Conservation (phyloP, 352 stramenopile species). For the Phytophthora uliginosa region DNA sequence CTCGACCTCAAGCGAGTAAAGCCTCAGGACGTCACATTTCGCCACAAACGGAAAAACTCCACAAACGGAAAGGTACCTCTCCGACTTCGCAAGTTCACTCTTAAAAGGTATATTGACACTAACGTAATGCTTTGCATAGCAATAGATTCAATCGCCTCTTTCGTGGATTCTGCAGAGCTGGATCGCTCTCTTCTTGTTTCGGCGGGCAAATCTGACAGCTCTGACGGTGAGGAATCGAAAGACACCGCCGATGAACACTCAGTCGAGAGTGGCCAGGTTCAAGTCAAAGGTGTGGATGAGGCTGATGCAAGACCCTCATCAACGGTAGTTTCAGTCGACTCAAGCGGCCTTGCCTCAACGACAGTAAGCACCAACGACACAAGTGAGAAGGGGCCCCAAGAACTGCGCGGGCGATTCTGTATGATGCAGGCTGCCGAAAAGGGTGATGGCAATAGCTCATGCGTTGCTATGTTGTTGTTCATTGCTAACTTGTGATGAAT, state of each 20-base stretch:
- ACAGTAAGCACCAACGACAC: background rate
- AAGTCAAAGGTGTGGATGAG: background rate
- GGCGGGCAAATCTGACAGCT: slow-evolving; percentile 3
- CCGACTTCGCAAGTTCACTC: background rate
- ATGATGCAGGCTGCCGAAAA: slow-evolving; percentile 45
- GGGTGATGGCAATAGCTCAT: slow-evolving; percentile 24
- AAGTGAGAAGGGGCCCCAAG: slow-evolving; percentile 11
- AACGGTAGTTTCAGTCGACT: background rate
- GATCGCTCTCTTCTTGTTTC: slow-evolving; percentile 4
- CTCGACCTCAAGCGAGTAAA: background rate
- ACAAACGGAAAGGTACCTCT: background rate
- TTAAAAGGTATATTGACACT: background rate
- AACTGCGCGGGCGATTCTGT: slow-evolving; percentile 31
- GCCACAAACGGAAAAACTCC: background rate
- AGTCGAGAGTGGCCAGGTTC: background rate
- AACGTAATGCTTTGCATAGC: background rate
- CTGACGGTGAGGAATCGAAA: slow-evolving; percentile 13
- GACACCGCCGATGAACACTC: background rate
- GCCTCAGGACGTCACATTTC: background rate
- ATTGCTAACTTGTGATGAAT: slow-evolving; percentile 5
- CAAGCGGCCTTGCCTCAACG: background rate
- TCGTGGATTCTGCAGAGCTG: background rate
- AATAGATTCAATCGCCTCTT: background rate
- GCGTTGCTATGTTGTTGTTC: background rate
- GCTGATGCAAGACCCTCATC: slow-evolving; percentile 1